Evolutionary conservation across 768 basidiomycete genomes (phyloP).

Genomic region (Auricularia sp.): DNA sequence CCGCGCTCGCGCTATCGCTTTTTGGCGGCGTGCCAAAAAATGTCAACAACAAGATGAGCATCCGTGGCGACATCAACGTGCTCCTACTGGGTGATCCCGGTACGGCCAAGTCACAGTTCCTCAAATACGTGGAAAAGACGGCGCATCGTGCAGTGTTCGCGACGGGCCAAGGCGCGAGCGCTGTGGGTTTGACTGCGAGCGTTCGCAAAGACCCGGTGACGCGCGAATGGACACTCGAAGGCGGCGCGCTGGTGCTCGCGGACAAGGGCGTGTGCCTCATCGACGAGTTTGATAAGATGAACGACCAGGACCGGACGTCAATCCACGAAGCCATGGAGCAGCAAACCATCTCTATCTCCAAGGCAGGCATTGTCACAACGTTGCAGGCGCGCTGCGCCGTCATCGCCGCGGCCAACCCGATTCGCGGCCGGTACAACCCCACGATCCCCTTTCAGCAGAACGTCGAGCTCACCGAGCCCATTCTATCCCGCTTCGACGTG

Average conservation of each 20-base stretch:
- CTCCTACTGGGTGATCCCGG: constrained; percentile 95
- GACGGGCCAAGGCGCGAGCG: constrained; percentile 95
- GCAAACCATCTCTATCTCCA: constrained; percentile 97
- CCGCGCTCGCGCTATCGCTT: constrained; percentile 87
- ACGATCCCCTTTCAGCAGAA: constrained; percentile 98
- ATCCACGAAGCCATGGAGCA: constrained; percentile 99
- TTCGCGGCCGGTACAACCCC: constrained; percentile 94
- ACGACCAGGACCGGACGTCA: constrained; percentile 92
- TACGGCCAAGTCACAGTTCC: constrained; percentile 97
- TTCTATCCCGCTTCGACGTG: constrained; percentile 95
- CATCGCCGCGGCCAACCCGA: constrained; percentile 95
- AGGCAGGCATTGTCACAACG: constrained; percentile 97
- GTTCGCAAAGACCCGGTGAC: constrained; percentile 98
- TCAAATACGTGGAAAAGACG: constrained; percentile 98
- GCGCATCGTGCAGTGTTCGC: constrained; percentile 96
- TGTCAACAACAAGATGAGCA: constrained; percentile 90
- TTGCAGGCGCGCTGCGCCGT: constrained; percentile 96
- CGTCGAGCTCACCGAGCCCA: constrained; percentile 96
- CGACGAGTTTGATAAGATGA: constrained; percentile 99
- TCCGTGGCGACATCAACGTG: constrained; percentile 96
- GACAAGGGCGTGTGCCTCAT: constrained; percentile 97
- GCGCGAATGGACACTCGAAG: constrained; percentile 96
- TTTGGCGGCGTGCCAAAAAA: constrained; percentile 94
- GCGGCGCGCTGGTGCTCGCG: constrained; percentile 94
- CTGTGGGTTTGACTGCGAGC: constrained; percentile 96